A percentile compares a stretch with the other conserved stretches of the same genome.
These are phyloP conservation scores for Kockovaella imperatae DNA, from an alignment of 768 basidiomycete genomes.

Conservation along the genomic window DNA sequence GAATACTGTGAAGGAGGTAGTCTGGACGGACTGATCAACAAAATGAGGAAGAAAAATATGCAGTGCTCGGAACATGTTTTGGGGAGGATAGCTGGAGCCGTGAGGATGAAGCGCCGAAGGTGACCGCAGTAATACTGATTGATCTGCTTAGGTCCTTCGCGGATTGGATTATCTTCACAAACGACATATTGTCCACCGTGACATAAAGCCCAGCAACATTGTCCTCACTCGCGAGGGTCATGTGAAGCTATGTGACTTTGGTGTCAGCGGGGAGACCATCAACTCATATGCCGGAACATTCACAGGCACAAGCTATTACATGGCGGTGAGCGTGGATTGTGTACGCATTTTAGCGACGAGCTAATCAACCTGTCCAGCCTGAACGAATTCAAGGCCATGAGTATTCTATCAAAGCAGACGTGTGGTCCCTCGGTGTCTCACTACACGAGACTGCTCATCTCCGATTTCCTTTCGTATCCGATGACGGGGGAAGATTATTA, in stretches of 20 bases:
- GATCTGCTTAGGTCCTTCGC: conserved; percentile 26
- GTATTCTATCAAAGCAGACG: conserved; percentile 46
- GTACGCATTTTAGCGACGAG: not conserved
- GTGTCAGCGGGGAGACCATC: conserved; percentile 45
- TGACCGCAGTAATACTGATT: not conserved
- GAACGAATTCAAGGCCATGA: conserved; percentile 44
- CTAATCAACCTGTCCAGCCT: conserved; percentile 29
- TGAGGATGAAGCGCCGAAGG: conserved; percentile 9
- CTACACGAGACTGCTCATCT: conserved; percentile 45
- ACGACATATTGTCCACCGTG: conserved; percentile 44
- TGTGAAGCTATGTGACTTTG: conserved; percentile 47
- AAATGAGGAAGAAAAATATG: conserved; percentile 35
- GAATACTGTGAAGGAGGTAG: conserved; percentile 46
- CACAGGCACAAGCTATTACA: conserved; percentile 46
- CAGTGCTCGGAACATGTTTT: conserved; percentile 44
- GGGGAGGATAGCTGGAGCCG: conserved; percentile 41
- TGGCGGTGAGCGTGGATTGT: conserved; percentile 43
- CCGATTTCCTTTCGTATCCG: conserved; percentile 46
- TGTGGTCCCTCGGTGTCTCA: conserved; percentile 46
- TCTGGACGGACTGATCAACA: conserved; percentile 37
- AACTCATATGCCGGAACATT: conserved; percentile 45
- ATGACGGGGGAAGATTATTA: conserved; percentile 56
- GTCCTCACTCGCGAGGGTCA: conserved; percentile 40
- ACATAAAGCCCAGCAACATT: conserved; percentile 47
- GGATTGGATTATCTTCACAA: conserved; percentile 45